Evolutionary conservation across 768 basidiomycete species (phyloP).

Genomic region (Mycena amicta): DNA sequence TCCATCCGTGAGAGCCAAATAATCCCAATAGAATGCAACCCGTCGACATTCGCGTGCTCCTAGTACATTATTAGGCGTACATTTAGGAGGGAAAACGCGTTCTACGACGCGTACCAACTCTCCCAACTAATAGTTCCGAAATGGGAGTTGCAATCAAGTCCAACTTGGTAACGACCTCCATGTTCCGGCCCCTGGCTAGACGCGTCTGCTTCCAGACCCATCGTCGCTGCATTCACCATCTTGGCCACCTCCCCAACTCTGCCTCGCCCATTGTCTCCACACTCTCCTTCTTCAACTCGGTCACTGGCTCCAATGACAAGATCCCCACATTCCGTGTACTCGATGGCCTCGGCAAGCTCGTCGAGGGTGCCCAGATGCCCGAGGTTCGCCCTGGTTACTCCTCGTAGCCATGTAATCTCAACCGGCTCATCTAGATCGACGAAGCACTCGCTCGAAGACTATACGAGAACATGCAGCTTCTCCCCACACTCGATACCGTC

Average conservation of each 20-base stretch:
- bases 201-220: slow-evolving; percentile 10
- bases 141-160: neutral
- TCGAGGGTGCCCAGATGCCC: slow-evolving; percentile 75
- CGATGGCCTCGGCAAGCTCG: slow-evolving; percentile 73
- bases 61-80: too few species aligned
- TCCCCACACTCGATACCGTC: slow-evolving; percentile 85
- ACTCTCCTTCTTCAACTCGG: slow-evolving; percentile 80
- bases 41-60: too few species aligned
- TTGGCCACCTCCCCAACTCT: slow-evolving; percentile 42
- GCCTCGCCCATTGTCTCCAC: slow-evolving; percentile 67
- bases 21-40: too few species aligned
- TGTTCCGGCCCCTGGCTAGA: slow-evolving; percentile 1
- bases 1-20: too few species aligned
- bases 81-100: too few species aligned
- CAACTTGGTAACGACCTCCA: slow-evolving; percentile 2
- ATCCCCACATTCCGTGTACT: slow-evolving; percentile 89
- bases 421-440: slow-evolving; percentile 53
- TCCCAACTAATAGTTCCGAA: too few species aligned
- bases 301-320: slow-evolving; percentile 57
- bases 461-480: slow-evolving; percentile 79
- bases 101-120: too few species aligned
- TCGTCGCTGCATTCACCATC: slow-evolving; percentile 11
- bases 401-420: neutral
- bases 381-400: slow-evolving; percentile 49
- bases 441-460: slow-evolving; percentile 66